phyloP scores from a whole-genome alignment of 1,284 basidiomycete species.

The Exobasidium rhododendri region DNA sequence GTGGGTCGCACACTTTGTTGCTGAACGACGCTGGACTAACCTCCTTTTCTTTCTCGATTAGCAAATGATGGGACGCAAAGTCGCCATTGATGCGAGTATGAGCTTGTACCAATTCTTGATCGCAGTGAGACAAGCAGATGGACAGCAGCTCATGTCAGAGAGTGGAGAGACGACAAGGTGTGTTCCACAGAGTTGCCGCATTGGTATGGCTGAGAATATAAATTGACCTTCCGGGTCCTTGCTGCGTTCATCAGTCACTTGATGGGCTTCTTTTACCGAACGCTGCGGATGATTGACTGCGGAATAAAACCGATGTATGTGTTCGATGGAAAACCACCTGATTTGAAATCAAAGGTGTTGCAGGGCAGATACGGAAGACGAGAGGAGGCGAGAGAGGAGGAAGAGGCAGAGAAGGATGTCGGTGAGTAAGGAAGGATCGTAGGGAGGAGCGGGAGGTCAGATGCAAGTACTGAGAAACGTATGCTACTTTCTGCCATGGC shows the following conservation, averaged over 20 bases:
- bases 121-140: conserved; percentile 91
- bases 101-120: conserved; percentile 80
- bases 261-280: conserved; percentile 95
- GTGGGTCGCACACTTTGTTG: conserved; percentile 56
- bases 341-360: conserved; percentile 93
- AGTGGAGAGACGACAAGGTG: conserved; percentile 72
- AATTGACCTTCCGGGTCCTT: background rate
- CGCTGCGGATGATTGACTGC: conserved; percentile 86
- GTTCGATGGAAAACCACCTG: conserved; percentile 97
- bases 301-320: conserved; percentile 98
- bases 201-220: too few species aligned
- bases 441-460: background rate
- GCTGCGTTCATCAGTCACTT: conserved; percentile 66
- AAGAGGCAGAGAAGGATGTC: conserved; percentile 92
- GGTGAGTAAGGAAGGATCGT: too few species aligned
- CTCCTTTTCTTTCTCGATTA: conserved; percentile 52
- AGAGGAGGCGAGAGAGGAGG: conserved; percentile 88
- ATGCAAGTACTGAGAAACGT: background rate
- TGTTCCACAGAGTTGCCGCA: too few species aligned
- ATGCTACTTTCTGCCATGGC: background rate
- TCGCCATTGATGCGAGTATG: conserved; percentile 78
- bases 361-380: conserved; percentile 86
- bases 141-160: conserved; percentile 94
- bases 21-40: background rate
- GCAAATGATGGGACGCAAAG: conserved; percentile 75